A percentile compares a stretch with the other conserved stretches of the same genome.
Conservation (phyloP, 352 stramenopile genomes). For the Hyaloperonospora brassicae region DNA sequence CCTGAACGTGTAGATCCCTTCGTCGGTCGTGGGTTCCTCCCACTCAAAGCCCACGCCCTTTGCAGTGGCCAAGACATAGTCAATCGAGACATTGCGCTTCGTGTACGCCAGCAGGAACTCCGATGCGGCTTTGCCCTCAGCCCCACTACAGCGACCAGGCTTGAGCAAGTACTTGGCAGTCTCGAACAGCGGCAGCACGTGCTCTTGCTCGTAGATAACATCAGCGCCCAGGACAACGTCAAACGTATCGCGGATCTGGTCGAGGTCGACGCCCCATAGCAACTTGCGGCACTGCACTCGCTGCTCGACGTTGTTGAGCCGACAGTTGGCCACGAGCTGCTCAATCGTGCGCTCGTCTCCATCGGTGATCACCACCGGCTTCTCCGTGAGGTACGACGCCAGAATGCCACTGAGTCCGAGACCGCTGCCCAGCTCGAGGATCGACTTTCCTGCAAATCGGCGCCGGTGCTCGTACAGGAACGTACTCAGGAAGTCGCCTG, state of each 20-base stretch:
- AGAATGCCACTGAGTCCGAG: slow-evolving; percentile 54
- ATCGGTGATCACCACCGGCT: slow-evolving; percentile 49
- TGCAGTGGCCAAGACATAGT: slow-evolving; percentile 49
- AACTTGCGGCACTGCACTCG: slow-evolving; percentile 39
- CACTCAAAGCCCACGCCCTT: slow-evolving; percentile 59
- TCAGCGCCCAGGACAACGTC: slow-evolving; percentile 49
- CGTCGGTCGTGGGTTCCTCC: slow-evolving; percentile 34
- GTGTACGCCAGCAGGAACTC: slow-evolving; percentile 57
- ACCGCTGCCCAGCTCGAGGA: slow-evolving; percentile 50
- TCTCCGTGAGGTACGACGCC: slow-evolving; percentile 44
- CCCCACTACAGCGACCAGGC: slow-evolving; percentile 14
- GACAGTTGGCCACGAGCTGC: slow-evolving; percentile 42
- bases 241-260: slow-evolving; percentile 38
- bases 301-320: slow-evolving; percentile 39
- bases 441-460: slow-evolving; percentile 28
- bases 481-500: slow-evolving; percentile 49
- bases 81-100: slow-evolving; percentile 60
- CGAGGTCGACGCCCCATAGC: slow-evolving; percentile 38
- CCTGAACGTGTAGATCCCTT: slow-evolving; percentile 56
- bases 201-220: slow-evolving; percentile 60
- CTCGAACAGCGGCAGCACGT: slow-evolving; percentile 45
- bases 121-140: slow-evolving; percentile 18
- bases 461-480: slow-evolving; percentile 43
- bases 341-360: slow-evolving; percentile 48
- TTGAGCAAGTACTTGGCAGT: slow-evolving; percentile 41